phyloP scores from a whole-genome alignment of 1,139 yeast genomes.

The Sugiyamaella sp. region DNA sequence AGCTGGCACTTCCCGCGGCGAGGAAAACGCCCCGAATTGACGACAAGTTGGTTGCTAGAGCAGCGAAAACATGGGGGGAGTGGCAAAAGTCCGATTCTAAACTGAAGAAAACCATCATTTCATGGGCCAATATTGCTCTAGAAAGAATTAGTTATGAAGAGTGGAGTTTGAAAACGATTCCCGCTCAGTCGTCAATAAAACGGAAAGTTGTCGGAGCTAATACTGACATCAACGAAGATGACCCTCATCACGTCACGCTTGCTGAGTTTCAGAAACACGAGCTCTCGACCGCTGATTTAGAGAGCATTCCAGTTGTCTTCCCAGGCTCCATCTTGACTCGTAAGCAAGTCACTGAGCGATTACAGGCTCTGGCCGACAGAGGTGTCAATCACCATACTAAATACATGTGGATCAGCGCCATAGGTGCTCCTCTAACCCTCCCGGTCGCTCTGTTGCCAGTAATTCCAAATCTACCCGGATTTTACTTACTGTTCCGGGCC shows the following conservation, averaged over 20 bases:
- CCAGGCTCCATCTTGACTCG: conserved; percentile 33
- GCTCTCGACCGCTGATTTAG: conserved; percentile 25
- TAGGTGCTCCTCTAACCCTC: conserved; percentile 74
- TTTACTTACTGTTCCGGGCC: conserved; percentile 77
- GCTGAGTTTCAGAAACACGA: conserved; percentile 21
- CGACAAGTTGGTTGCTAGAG: conserved; percentile 51
- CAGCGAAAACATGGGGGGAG: conserved; percentile 52
- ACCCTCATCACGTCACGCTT: conserved; percentile 26
- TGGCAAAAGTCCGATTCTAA: conserved; percentile 48
- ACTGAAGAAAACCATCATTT: conserved; percentile 49
- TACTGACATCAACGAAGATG: conserved; percentile 5
- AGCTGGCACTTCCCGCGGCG: conserved; percentile 36
- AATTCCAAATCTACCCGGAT: conserved; percentile 95
- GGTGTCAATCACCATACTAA: conserved; percentile 51
- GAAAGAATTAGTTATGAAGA: conserved; percentile 57
- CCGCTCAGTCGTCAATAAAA: conserved; percentile 42
- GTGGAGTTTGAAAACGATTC: conserved; percentile 53
- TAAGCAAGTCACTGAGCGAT: conserved; percentile 32
- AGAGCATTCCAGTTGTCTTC: conserved; percentile 35
- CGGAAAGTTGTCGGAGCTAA: conserved; percentile 3
- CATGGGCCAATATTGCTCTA: conserved; percentile 46
- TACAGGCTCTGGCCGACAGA: conserved; percentile 40
- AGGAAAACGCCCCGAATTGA: conserved; percentile 41
- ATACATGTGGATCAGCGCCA: conserved; percentile 52
- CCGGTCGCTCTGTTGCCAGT: conserved; percentile 84